Evolutionary conservation across 768 basidiomycete genomes (phyloP).

Genomic region (Tylopilus plumbeoviolaceoides): DNA sequence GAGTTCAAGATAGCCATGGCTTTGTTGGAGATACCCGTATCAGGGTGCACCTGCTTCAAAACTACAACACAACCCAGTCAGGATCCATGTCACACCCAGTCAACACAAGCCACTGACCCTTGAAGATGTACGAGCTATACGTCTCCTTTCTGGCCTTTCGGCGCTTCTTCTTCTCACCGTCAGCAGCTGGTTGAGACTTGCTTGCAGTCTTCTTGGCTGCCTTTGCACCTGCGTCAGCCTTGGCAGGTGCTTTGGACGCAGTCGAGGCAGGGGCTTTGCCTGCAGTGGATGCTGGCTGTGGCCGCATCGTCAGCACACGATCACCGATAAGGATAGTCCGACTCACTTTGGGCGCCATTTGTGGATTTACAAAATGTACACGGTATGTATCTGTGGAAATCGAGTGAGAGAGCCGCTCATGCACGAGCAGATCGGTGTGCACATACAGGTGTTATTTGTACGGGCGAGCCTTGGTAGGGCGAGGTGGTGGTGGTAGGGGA

Average conservation of each 20-base stretch:
- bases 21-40: conserved; percentile 92
- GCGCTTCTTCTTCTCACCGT: conserved; percentile 76
- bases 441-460: conserved; percentile 26
- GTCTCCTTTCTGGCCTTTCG: conserved; percentile 79
- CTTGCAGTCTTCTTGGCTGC: conserved; percentile 60
- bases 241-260: conserved; percentile 56
- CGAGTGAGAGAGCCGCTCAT: conserved; percentile 12
- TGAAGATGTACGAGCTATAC: conserved; percentile 84
- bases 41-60: conserved; percentile 89
- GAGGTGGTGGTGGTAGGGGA: conserved; percentile 30
- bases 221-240: conserved; percentile 40
- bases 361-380: conserved; percentile 30
- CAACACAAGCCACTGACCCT: conserved; percentile 41
- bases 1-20: conserved; percentile 82
- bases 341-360: conserved; percentile 39
- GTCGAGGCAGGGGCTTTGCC: conserved; percentile 47
- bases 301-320: conserved; percentile 5
- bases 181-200: conserved; percentile 47
- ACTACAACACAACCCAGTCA: conserved; percentile 37
- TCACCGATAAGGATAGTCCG: conserved; percentile 1
- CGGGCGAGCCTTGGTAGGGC: conserved; percentile 12
- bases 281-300: conserved; percentile 39
- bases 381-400: conserved; percentile 22
- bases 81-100: neutral
- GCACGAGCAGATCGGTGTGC: neutral